Conservation (phyloP, 1,284 basidiomycete genomes). For the Marasmius oreades region DNA sequence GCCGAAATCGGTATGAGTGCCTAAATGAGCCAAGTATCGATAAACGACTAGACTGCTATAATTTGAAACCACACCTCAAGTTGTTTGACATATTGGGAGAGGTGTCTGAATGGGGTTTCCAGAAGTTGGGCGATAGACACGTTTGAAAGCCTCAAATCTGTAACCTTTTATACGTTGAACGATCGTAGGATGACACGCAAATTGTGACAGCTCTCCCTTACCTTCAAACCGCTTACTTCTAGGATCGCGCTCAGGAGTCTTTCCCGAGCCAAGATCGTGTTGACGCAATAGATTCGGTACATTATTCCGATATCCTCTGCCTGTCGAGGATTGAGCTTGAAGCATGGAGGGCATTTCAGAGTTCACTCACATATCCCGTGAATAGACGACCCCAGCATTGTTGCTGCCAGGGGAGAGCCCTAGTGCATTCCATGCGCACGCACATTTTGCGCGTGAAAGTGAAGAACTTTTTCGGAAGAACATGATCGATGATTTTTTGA, state of each 20-base stretch:
- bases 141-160: not conserved
- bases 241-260: not conserved
- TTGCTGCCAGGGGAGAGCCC: constrained; percentile 9
- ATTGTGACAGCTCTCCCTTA: not conserved
- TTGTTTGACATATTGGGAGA: not conserved
- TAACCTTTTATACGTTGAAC: not conserved
- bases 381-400: constrained; percentile 15
- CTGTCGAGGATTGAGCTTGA: not conserved
- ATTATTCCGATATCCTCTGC: constrained; percentile 10
- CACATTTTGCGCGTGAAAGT: constrained; percentile 13
- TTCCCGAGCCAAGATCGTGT: constrained; percentile 7
- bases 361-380: constrained; percentile 7
- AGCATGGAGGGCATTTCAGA: not conserved
- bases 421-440: constrained; percentile 13
- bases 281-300: constrained; percentile 15
- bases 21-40: not conserved
- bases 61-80: constrained; percentile 2
- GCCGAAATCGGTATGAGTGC: constrained; percentile 1
- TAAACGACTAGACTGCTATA: not conserved
- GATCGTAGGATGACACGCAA: not conserved
- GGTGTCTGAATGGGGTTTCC: constrained; percentile 3
- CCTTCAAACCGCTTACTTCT: not conserved
- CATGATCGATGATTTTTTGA: constrained; percentile 4
- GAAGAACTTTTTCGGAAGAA: constrained; percentile 14
- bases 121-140: not conserved